Conservation (phyloP, 441 rosid species). For the Euphorbia celastroides region DNA sequence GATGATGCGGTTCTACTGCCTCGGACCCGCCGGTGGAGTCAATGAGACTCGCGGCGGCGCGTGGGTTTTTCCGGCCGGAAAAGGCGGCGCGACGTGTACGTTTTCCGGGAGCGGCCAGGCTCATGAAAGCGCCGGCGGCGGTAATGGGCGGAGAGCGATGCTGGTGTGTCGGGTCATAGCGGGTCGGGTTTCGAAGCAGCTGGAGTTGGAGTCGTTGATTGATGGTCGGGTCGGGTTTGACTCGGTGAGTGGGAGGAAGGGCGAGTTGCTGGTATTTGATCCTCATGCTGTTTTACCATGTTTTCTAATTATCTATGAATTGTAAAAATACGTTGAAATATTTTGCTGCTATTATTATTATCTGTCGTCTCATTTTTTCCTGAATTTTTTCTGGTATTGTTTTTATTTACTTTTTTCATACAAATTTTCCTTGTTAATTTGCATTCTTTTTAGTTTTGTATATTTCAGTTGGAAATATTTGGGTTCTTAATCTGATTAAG, state of each 20-base stretch:
- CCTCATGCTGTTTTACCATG: slow-evolving; percentile 85
- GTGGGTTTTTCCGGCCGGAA: slow-evolving; percentile 52
- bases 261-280: slow-evolving; percentile 85
- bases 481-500: not conserved
- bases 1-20: slow-evolving; percentile 81
- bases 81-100: slow-evolving; percentile 64
- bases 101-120: slow-evolving; percentile 74
- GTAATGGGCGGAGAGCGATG: slow-evolving; percentile 82
- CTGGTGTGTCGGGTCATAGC: slow-evolving; percentile 80
- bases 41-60: slow-evolving; percentile 37
- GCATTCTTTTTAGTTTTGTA: not conserved
- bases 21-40: slow-evolving; percentile 55
- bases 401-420: not conserved
- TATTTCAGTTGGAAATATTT: not conserved
- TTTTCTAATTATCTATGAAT: slow-evolving; percentile 76
- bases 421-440: not conserved
- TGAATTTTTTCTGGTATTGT: too few species aligned
- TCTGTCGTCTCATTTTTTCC: too few species aligned
- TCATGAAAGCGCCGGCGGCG: slow-evolving; percentile 77
- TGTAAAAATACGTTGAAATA: slow-evolving; percentile 45
- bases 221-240: slow-evolving; percentile 55
- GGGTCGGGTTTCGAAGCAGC: slow-evolving; percentile 66
- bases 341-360: not conserved
- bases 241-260: slow-evolving; percentile 75
- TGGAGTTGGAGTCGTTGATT: slow-evolving; percentile 37